Evolutionary conservation across 768 basidiomycete genomes (phyloP).

Genomic region (Filobasidium wieringae): DNA sequence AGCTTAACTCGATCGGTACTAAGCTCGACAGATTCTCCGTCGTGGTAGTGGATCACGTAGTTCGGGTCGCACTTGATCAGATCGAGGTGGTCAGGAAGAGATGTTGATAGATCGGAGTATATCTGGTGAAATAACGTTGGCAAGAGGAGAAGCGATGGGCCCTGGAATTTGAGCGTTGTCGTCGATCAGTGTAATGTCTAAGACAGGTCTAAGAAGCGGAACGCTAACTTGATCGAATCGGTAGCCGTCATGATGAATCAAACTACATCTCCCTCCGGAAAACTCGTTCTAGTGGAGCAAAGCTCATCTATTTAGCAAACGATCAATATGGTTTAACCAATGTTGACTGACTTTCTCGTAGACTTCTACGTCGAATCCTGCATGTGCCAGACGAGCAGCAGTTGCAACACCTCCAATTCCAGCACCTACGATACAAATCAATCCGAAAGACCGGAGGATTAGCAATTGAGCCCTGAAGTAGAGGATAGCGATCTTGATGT

Average conservation of each 20-base stretch:
- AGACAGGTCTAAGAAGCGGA: neutral
- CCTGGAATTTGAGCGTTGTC: conserved; percentile 13
- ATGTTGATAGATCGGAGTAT: conserved; percentile 40
- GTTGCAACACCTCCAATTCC: conserved; percentile 41
- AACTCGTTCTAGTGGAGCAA: conserved; percentile 32
- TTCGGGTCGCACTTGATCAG: conserved; percentile 43
- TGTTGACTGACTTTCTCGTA: conserved; percentile 37
- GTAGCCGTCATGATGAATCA: conserved; percentile 40
- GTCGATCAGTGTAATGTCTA: neutral
- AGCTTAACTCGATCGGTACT: conserved; percentile 37
- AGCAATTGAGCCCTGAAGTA: neutral
- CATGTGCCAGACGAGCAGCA: conserved; percentile 41
- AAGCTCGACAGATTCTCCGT: conserved; percentile 40
- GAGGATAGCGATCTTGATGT: neutral
- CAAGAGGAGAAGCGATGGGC: conserved; percentile 39
- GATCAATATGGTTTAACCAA: neutral
- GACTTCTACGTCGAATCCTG: conserved; percentile 40
- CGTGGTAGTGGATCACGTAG: conserved; percentile 42
- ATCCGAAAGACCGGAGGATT: neutral
- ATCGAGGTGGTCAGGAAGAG: conserved; percentile 37
- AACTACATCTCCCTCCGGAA: conserved; percentile 42
- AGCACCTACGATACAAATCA: conserved; percentile 25
- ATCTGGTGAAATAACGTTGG: conserved; percentile 40
- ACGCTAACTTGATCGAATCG: conserved; percentile 41
- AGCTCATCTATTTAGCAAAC: neutral